phyloP scores from a whole-genome alignment of 1,284 basidiomycete genomes.

The Ganoderma leucocontextum region DNA sequence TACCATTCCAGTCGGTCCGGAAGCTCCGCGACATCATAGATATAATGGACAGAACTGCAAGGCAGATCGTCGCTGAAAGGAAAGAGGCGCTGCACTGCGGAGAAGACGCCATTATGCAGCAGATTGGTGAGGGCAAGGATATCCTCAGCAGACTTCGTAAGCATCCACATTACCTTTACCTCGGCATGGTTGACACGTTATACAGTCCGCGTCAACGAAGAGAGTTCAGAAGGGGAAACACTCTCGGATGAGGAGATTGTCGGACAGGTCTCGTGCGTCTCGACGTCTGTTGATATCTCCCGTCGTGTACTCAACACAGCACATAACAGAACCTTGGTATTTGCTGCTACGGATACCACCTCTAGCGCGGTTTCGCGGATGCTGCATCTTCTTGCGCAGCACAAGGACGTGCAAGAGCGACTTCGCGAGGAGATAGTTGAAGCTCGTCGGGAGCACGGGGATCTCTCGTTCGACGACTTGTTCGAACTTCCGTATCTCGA shows the following conservation, averaged over 20 bases:
- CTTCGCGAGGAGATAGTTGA: conserved; percentile 28
- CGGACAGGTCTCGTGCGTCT: conserved; percentile 42
- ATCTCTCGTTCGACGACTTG: conserved; percentile 22
- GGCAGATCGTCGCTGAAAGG: conserved; percentile 25
- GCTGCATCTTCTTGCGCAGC: conserved; percentile 22
- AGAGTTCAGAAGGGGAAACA: conserved; percentile 35
- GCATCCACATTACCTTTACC: conserved; percentile 8
- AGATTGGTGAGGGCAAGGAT: conserved; percentile 38
- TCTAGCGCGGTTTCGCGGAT: conserved; percentile 25
- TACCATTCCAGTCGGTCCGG: conserved; percentile 11
- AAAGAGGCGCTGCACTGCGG: conserved; percentile 26
- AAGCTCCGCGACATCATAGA: conserved; percentile 20
- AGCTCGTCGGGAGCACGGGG: conserved; percentile 12
- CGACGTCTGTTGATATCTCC: background rate
- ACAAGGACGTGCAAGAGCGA: conserved; percentile 29
- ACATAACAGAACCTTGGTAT: conserved; percentile 18
- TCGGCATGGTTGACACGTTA: background rate
- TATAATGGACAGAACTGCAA: conserved; percentile 15
- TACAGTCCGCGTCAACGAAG: conserved; percentile 40
- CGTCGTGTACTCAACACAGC: background rate
- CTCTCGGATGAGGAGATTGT: conserved; percentile 40
- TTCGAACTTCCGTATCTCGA: conserved; percentile 19
- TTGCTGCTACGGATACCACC: conserved; percentile 31
- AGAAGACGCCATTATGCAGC: conserved; percentile 28
- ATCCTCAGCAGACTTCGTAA: conserved; percentile 41